A percentile compares a stretch with the other conserved stretches of the same genome.
Evolutionary conservation across 1,284 basidiomycete genomes (phyloP).

Genomic region (Fomitopsis betulina): DNA sequence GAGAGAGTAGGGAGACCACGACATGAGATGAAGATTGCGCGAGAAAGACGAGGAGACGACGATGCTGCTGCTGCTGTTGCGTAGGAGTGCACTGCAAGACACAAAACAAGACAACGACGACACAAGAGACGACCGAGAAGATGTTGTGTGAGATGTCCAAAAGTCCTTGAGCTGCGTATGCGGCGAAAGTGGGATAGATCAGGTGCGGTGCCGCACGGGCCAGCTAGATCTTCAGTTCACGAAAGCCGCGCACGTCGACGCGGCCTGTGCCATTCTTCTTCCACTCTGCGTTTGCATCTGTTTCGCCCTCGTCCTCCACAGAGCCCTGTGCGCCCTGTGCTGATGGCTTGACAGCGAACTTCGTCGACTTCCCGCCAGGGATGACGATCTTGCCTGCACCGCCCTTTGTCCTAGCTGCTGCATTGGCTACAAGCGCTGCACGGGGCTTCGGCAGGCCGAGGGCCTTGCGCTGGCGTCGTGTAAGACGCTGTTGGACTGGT

Average conservation of each 20-base stretch:
- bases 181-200: neutral
- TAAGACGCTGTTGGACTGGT: slow-evolving; percentile 36
- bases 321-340: slow-evolving; percentile 18
- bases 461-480: slow-evolving; percentile 61
- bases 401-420: slow-evolving; percentile 17
- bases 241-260: slow-evolving; percentile 74
- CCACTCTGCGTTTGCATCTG: slow-evolving; percentile 52
- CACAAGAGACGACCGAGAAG: slow-evolving; percentile 4
- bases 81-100: slow-evolving; percentile 1
- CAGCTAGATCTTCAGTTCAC: slow-evolving; percentile 69
- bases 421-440: slow-evolving; percentile 23
- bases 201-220: neutral
- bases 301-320: slow-evolving; percentile 27
- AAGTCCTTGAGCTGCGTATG: neutral
- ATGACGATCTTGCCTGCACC: slow-evolving; percentile 52
- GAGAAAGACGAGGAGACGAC: neutral
- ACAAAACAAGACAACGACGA: slow-evolving; percentile 4
- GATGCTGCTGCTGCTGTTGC: neutral
- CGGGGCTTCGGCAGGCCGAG: slow-evolving; percentile 58
- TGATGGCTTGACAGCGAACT: slow-evolving; percentile 20
- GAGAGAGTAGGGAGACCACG: neutral
- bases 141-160: slow-evolving; percentile 10
- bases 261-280: slow-evolving; percentile 66
- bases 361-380: slow-evolving; percentile 48
- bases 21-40: neutral